A percentile compares a stretch with the other conserved stretches of the same genome.
Conservation (phyloP, 352 stramenopile genomes). For the Phytophthora tentaculata region DNA sequence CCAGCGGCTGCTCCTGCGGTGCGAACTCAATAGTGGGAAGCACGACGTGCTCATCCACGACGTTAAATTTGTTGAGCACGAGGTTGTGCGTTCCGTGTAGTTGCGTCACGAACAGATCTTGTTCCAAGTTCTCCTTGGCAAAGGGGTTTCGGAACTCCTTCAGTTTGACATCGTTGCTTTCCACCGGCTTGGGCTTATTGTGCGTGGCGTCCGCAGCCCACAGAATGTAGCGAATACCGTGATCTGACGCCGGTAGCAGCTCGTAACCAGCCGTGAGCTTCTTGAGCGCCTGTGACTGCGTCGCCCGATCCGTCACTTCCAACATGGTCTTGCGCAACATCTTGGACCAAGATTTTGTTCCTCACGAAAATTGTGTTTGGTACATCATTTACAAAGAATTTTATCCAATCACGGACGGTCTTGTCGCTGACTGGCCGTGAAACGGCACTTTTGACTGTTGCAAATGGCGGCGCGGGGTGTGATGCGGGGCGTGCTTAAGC, state of each 20-base stretch:
- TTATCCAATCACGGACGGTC: conserved; percentile 22
- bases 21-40: conserved; percentile 78
- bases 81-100: conserved; percentile 80
- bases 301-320: conserved; percentile 66
- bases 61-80: conserved; percentile 85
- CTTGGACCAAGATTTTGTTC: no score
- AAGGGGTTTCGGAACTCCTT: conserved; percentile 74
- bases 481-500: conserved; percentile 43
- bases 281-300: conserved; percentile 63
- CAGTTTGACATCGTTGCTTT: conserved; percentile 7
- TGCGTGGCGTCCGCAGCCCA: conserved; percentile 51
- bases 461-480: conserved; percentile 21
- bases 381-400: no score
- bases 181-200: conserved; percentile 45
- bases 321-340: conserved; percentile 70
- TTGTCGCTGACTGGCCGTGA: conserved; percentile 27
- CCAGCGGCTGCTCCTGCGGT: conserved; percentile 64
- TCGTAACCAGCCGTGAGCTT: conserved; percentile 65
- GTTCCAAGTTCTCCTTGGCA: conserved; percentile 71
- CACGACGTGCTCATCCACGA: conserved; percentile 84
- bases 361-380: no score
- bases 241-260: conserved; percentile 46
- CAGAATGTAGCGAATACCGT: conserved; percentile 57
- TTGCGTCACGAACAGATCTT: conserved; percentile 68
- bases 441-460: background rate